phyloP scores from a whole-genome alignment of 2,329 filamentous ascomycete species.

The Monilinia polystroma region DNA sequence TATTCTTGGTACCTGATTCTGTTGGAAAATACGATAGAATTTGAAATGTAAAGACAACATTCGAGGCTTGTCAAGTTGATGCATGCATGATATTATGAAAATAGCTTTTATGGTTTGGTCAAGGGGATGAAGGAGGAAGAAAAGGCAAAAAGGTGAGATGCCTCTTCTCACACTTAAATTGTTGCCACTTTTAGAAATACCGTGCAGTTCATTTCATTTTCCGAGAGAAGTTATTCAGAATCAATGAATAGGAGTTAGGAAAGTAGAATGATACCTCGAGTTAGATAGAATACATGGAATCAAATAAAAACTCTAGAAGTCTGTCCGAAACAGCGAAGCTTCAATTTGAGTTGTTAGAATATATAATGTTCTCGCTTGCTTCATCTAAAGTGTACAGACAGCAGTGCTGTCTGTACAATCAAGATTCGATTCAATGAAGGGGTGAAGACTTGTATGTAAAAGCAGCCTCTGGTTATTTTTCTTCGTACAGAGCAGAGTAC shows the following conservation, averaged over 20 bases:
- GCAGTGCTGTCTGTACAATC: no score
- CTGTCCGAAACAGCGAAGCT: background rate
- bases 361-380: background rate
- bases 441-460: slow-evolving; percentile 10
- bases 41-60: background rate
- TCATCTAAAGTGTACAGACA: background rate
- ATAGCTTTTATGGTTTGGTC: background rate
- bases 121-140: background rate
- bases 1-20: slow-evolving; percentile 10
- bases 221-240: background rate
- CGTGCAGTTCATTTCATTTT: background rate
- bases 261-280: background rate
- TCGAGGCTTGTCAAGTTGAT: background rate
- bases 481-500: background rate
- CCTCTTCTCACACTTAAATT: background rate
- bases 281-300: background rate
- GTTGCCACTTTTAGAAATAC: slow-evolving; percentile 4
- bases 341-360: background rate
- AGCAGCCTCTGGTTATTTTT: background rate
- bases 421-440: background rate
- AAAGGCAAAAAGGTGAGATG: background rate
- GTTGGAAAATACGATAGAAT: background rate
- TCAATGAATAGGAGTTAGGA: no score
- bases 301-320: background rate
- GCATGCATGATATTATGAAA: background rate